Conservation (phyloP, 2,329 filamentous ascomycete genomes). For the Aspergillus arachidicola region DNA sequence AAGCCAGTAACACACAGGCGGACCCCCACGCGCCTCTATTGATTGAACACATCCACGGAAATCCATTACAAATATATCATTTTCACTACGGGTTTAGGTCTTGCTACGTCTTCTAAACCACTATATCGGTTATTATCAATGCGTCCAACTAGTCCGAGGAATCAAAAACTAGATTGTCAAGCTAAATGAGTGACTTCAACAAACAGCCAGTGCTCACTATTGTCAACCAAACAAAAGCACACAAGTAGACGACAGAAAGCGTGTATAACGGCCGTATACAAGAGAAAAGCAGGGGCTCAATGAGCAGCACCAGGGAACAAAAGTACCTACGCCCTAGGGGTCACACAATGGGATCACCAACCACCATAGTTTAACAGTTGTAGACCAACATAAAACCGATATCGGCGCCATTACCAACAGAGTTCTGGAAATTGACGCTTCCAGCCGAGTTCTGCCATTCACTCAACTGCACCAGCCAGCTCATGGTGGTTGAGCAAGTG, state of each 20-base stretch:
- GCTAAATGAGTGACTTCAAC: neutral
- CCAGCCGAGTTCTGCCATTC: conserved; percentile 18
- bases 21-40: no score
- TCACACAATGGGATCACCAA: neutral
- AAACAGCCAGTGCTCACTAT: neutral
- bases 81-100: neutral
- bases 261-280: neutral
- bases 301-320: neutral
- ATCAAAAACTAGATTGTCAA: neutral
- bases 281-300: no score
- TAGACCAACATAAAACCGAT: conserved; percentile 20
- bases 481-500: conserved; percentile 18
- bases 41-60: no score
- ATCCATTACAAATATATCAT: neutral
- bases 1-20: no score
- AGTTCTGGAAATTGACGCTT: conserved; percentile 19
- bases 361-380: conserved; percentile 11
- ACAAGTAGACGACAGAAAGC: neutral
- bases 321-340: rapidly evolving
- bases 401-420: conserved; percentile 3
- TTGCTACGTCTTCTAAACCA: neutral
- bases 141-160: neutral
- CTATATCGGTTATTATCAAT: rapidly evolving
- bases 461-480: conserved; percentile 19
- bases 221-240: neutral